Evolutionary conservation across 306 rosid species (phyloP).

Genomic region (Pueraria montana): DNA sequence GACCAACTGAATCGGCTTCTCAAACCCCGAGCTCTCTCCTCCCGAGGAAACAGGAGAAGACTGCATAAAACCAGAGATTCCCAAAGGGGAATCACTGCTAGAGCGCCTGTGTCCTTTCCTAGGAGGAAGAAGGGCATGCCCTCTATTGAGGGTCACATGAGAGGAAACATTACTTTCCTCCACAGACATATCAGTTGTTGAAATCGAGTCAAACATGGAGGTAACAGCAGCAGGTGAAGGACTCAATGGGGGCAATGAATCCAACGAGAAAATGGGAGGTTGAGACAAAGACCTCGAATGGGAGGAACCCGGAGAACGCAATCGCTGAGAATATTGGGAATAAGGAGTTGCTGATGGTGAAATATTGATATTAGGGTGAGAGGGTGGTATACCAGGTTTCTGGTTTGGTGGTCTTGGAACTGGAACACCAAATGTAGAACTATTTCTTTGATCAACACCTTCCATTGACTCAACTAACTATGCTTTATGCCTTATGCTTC

Average conservation of each 20-base stretch:
- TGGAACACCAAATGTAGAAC: constrained; percentile 49
- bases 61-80: constrained; percentile 59
- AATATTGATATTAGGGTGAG: constrained; percentile 59
- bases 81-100: constrained; percentile 69
- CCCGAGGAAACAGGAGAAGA: constrained; percentile 60
- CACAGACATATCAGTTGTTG: constrained; percentile 48
- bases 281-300: constrained; percentile 70
- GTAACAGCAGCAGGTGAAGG: constrained; percentile 51
- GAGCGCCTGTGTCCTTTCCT: constrained; percentile 73
- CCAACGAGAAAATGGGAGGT: constrained; percentile 56
- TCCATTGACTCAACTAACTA: constrained; percentile 54
- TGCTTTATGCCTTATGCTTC: neutral
- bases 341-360: constrained; percentile 46
- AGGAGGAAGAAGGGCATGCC: constrained; percentile 60
- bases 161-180: constrained; percentile 63
- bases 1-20: constrained; percentile 56
- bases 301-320: constrained; percentile 56
- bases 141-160: constrained; percentile 47
- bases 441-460: constrained; percentile 47
- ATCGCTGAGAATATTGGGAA: constrained; percentile 50
- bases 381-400: constrained; percentile 68
- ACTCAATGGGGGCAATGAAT: constrained; percentile 67
- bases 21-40: constrained; percentile 46
- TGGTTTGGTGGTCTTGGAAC: constrained; percentile 43
- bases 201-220: constrained; percentile 52